Conservation (phyloP, 768 basidiomycete species). For the Leccinum rimulosum region DNA sequence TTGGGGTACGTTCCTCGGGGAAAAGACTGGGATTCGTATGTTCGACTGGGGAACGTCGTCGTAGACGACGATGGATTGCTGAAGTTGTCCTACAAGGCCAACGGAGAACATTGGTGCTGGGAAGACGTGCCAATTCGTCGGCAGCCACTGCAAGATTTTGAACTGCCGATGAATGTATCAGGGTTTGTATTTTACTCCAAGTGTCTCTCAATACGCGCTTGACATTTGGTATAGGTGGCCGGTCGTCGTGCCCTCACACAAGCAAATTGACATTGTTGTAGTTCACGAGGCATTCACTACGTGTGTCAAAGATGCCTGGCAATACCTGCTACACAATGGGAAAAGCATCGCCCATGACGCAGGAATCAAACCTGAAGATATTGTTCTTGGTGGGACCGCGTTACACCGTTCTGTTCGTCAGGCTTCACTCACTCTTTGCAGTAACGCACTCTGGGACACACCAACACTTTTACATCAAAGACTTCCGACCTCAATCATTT, state of each 20-base stretch:
- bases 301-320: conserved; percentile 38
- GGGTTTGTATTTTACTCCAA: conserved; percentile 27
- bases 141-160: conserved; percentile 35
- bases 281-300: conserved; percentile 32
- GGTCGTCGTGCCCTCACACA: conserved; percentile 37
- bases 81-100: conserved; percentile 20
- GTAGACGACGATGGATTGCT: conserved; percentile 28
- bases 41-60: conserved; percentile 39
- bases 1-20: conserved; percentile 41
- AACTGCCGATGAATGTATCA: conserved; percentile 29
- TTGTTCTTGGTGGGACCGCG: conserved; percentile 39
- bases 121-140: conserved; percentile 29
- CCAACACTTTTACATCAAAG: conserved; percentile 40
- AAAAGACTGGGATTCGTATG: conserved; percentile 38
- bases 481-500: conserved; percentile 28
- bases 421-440: conserved; percentile 11
- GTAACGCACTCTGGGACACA: conserved; percentile 42
- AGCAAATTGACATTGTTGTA: conserved; percentile 39
- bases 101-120: conserved; percentile 40
- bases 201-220: background rate
- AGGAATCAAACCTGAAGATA: conserved; percentile 39
- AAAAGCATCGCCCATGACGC: conserved; percentile 30
- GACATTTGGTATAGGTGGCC: conserved; percentile 38
- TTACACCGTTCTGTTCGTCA: background rate
- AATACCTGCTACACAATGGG: conserved; percentile 34